Evolutionary conservation across 2,329 filamentous ascomycete genomes (phyloP), one percentile per base, ranked within the genome.

Genomic region (Talaromyces sp.): DNA sequence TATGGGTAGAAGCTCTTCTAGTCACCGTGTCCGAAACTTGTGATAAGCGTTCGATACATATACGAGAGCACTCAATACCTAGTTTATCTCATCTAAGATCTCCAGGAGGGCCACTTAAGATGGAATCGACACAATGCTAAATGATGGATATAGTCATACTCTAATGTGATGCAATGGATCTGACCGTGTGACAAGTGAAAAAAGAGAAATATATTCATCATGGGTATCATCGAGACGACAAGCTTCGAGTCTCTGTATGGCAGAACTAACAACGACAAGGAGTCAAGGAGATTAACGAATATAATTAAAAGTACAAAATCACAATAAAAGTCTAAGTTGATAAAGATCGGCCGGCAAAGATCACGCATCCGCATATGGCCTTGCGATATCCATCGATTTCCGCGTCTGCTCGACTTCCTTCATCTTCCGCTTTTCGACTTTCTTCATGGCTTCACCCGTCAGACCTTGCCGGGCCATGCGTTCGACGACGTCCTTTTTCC

Each of bases 401-500:
- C 48, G 25, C 11, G 35, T 23, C 21, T 50, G 28, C 21, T 60
- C 58, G 4, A 35, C 42, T 6, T 73, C 69, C n/a, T 75, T 80
- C 63, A 78, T 72, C 61, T 76, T 77, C 67, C 80, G 79, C 71
- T 82, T 82, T 67, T 82, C 76, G 11, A 84, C 77, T 68, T 83
- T 83, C 66, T 81, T 80, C 67, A 88, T 87, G 0, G 86, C 86
- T 67, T 86, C 81, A 54, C 82, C 77, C 0, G 91, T 96, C 62
- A 96, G 75, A 66, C 91, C 86, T 72, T 95, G 91, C 33, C 90
- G 81, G 69, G 90, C 86, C 76, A 95, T 85, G 50, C 88, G 83
- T 70, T 93, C 88, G 23, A 92, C 81, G 0, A 96, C 90, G 46
- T 96, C 91, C 83, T 92, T 93, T 82, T 96, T 96, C 58, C 91